A percentile compares a stretch with the other conserved stretches of the same genome.
Evolutionary conservation across 2,329 filamentous ascomycete species (phyloP).

Genomic region (Aspergillus sp.): DNA sequence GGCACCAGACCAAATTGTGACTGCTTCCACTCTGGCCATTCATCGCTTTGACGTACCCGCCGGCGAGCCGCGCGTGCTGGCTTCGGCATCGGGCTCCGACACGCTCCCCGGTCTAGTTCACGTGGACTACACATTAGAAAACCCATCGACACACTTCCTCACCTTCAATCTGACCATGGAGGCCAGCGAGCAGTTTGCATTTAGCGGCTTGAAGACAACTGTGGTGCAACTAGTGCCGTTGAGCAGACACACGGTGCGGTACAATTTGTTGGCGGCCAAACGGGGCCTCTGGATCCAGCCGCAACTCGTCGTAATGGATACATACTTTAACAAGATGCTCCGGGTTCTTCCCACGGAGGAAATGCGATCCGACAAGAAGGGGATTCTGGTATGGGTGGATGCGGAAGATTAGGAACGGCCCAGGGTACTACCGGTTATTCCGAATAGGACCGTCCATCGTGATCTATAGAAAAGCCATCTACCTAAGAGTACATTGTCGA

Average conservation of each 20-base stretch:
- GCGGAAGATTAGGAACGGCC: slow-evolving; percentile 23
- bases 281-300: slow-evolving; percentile 62
- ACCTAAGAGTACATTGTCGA: neutral
- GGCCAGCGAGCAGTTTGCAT: slow-evolving; percentile 83
- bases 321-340: slow-evolving; percentile 87
- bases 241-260: slow-evolving; percentile 64
- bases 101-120: slow-evolving; percentile 32
- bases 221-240: slow-evolving; percentile 75
- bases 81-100: slow-evolving; percentile 34
- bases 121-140: slow-evolving; percentile 70
- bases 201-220: slow-evolving; percentile 76
- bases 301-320: slow-evolving; percentile 69
- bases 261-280: slow-evolving; percentile 61
- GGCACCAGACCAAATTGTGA: slow-evolving; percentile 34
- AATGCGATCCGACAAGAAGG: slow-evolving; percentile 49
- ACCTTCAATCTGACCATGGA: slow-evolving; percentile 92
- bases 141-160: slow-evolving; percentile 87
- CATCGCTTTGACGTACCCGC: slow-evolving; percentile 74
- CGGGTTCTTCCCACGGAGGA: slow-evolving; percentile 71
- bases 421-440: too few relatives aligned
- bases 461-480: too few relatives aligned
- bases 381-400: slow-evolving; percentile 38
- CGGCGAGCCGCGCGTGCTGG: slow-evolving; percentile 76
- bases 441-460: neutral
- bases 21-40: slow-evolving; percentile 63